Percentiles rank a stretch among this genome's conserved stretches.
Conservation (phyloP, 2,329 filamentous ascomycete genomes). For the Trichoderma sp. region DNA sequence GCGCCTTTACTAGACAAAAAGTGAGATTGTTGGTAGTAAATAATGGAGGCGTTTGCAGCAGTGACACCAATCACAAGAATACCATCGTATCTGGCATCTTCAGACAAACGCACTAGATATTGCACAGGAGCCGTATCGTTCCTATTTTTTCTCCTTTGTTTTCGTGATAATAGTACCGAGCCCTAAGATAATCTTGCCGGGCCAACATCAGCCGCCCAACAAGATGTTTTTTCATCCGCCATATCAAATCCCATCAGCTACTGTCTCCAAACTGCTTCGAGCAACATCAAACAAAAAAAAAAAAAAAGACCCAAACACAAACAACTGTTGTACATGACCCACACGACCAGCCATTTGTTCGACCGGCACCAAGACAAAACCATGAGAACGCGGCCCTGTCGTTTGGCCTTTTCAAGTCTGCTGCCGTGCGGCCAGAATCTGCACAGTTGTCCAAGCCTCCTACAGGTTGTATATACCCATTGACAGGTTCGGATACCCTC, state of each 20-base stretch:
- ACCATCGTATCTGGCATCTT: not conserved
- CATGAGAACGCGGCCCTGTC: not conserved
- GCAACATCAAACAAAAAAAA: conserved; percentile 15
- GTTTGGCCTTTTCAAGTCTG: not conserved
- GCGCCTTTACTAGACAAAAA: not conserved
- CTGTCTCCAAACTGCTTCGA: conserved; percentile 24
- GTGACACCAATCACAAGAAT: not conserved
- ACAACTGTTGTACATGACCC: conserved; percentile 29
- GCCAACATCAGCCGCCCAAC: conserved; percentile 11
- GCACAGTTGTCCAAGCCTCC: conserved; percentile 28
- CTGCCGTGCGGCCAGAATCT: conserved; percentile 24
- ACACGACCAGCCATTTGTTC: conserved; percentile 15
- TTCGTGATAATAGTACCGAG: not conserved
- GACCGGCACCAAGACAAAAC: not conserved
- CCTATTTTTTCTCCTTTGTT: conserved; percentile 2
- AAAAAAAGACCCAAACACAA: conserved; percentile 23
- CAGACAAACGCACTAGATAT: not conserved
- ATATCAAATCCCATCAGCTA: conserved; percentile 19
- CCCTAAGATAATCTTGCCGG: conserved; percentile 13
- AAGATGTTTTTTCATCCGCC: conserved; percentile 23
- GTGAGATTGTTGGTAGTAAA: not conserved
- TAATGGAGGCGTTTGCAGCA: not conserved
- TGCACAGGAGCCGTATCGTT: conserved; percentile 13
- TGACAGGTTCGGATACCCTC: conserved; percentile 17
- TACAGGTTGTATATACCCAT: conserved; percentile 14